A percentile compares a stretch with the other conserved stretches of the same genome.
Conservation (phyloP, 805 yeast genomes). For the Priceomyces medius region DNA sequence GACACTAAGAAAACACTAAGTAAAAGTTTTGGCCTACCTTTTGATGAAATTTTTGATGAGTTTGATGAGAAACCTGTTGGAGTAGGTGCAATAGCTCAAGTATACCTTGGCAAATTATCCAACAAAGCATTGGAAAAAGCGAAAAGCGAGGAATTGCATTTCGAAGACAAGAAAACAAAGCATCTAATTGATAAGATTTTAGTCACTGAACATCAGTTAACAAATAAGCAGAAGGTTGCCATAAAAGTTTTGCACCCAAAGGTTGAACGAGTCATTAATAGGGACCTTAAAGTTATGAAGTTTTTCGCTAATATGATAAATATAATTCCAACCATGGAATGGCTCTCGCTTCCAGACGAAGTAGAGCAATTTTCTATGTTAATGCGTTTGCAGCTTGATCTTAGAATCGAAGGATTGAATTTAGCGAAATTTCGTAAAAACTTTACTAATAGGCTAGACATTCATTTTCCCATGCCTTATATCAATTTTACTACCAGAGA, state of each 20-base stretch:
- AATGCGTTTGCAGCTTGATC: slow-evolving; percentile 86
- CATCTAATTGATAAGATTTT: slow-evolving; percentile 31
- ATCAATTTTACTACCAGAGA: slow-evolving; percentile 61
- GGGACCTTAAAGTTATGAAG: slow-evolving; percentile 83
- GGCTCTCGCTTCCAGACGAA: slow-evolving; percentile 94
- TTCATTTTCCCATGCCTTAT: slow-evolving; percentile 80
- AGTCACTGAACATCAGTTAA: slow-evolving; percentile 33
- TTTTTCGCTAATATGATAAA: slow-evolving; percentile 74
- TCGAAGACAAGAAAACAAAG: slow-evolving; percentile 11
- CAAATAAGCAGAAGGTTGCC: slow-evolving; percentile 65
- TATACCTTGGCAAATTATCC: slow-evolving; percentile 70
- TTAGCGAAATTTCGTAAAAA: slow-evolving; percentile 68
- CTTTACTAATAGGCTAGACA: slow-evolving; percentile 55
- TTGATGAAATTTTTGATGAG: slow-evolving; percentile 79
- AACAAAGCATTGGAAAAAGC: slow-evolving; percentile 40
- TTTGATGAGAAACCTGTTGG: slow-evolving; percentile 79
- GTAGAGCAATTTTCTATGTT: slow-evolving; percentile 82
- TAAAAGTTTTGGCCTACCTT: slow-evolving; percentile 52
- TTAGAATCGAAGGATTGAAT: slow-evolving; percentile 86
- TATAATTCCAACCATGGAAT: slow-evolving; percentile 89
- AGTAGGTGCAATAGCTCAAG: slow-evolving; percentile 99
- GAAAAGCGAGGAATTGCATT: slow-evolving; percentile 22
- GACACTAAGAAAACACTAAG: slow-evolving; percentile 60
- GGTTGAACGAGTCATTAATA: slow-evolving; percentile 65
- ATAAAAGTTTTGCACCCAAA: slow-evolving; percentile 90